Evolutionary conservation across 352 stramenopile species (phyloP).

Genomic region (Pythium volutum): DNA sequence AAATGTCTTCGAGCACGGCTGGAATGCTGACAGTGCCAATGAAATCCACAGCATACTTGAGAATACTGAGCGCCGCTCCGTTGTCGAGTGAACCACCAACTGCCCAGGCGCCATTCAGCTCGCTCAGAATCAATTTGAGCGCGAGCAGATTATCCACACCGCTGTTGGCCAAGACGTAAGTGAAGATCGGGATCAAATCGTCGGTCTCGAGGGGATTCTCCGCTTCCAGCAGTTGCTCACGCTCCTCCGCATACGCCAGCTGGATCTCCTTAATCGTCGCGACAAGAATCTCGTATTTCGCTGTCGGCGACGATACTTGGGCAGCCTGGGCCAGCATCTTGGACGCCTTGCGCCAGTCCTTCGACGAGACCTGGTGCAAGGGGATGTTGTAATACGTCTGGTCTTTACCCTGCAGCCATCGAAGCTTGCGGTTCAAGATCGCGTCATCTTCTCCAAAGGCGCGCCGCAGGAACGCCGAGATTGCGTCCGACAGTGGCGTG

Average conservation of each 20-base stretch:
- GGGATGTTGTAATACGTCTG: slow-evolving; percentile 89
- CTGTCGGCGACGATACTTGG: slow-evolving; percentile 45
- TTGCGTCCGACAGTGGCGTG: slow-evolving; percentile 54
- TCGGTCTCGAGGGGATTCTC: slow-evolving; percentile 67
- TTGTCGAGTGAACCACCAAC: slow-evolving; percentile 59
- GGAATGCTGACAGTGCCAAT: slow-evolving; percentile 86
- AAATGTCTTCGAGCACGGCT: slow-evolving; percentile 86
- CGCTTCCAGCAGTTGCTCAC: slow-evolving; percentile 47
- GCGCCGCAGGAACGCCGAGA: slow-evolving; percentile 54
- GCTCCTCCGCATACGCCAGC: slow-evolving; percentile 69
- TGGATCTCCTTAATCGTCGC: slow-evolving; percentile 77
- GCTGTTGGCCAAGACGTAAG: slow-evolving; percentile 86
- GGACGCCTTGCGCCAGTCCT: slow-evolving; percentile 78
- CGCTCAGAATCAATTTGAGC: slow-evolving; percentile 70
- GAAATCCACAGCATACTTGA: slow-evolving; percentile 81
- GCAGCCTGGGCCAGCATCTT: slow-evolving; percentile 66
- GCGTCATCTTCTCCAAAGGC: slow-evolving; percentile 74
- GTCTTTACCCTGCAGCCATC: slow-evolving; percentile 90
- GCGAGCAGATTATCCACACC: slow-evolving; percentile 81
- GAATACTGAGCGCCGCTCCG: slow-evolving; percentile 62
- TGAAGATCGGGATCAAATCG: slow-evolving; percentile 88
- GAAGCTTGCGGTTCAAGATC: slow-evolving; percentile 77
- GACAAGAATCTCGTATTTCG: slow-evolving; percentile 80
- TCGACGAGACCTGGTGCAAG: slow-evolving; percentile 76
- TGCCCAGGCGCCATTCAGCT: slow-evolving; percentile 71